Percentiles rank a stretch among this genome's conserved stretches.
These are phyloP conservation scores for Castanea sativa DNA, from an alignment of 306 rosid genomes.

Conservation along the genomic window DNA sequence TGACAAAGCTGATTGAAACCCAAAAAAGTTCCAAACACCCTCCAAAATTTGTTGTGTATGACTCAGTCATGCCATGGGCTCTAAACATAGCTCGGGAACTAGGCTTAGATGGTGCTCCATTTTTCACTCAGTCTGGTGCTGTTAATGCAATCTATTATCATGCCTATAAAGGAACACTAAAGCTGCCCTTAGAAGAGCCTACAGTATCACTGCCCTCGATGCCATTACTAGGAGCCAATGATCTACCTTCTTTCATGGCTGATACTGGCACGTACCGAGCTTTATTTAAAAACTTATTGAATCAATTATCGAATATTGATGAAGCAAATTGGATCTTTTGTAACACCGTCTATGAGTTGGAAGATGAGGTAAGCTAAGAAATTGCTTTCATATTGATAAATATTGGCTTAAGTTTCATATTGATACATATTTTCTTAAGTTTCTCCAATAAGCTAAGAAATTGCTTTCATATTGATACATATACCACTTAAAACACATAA, in stretches of 20 bases:
- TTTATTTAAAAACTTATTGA: neutral
- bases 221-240: neutral
- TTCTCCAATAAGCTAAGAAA: no score
- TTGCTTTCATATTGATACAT: no score
- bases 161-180: neutral
- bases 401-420: neutral
- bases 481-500: no score
- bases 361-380: slow-evolving; percentile 7
- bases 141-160: slow-evolving; percentile 11
- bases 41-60: slow-evolving; percentile 18
- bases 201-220: slow-evolving; percentile 5
- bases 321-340: slow-evolving; percentile 8
- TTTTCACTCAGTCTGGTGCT: slow-evolving; percentile 24
- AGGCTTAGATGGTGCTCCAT: slow-evolving; percentile 24
- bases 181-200: neutral
- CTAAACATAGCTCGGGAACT: slow-evolving; percentile 21
- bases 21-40: neutral
- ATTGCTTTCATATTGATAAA: neutral
- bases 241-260: slow-evolving; percentile 4
- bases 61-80: slow-evolving; percentile 29
- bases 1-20: neutral
- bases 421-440: neutral
- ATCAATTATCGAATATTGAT: slow-evolving; percentile 10
- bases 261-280: neutral
- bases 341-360: slow-evolving; percentile 7